Evolutionary conservation across 257 asterid genomes (phyloP), one percentile per base, ranked within the genome.

Genomic region (Scutellaria baicalensis): DNA sequence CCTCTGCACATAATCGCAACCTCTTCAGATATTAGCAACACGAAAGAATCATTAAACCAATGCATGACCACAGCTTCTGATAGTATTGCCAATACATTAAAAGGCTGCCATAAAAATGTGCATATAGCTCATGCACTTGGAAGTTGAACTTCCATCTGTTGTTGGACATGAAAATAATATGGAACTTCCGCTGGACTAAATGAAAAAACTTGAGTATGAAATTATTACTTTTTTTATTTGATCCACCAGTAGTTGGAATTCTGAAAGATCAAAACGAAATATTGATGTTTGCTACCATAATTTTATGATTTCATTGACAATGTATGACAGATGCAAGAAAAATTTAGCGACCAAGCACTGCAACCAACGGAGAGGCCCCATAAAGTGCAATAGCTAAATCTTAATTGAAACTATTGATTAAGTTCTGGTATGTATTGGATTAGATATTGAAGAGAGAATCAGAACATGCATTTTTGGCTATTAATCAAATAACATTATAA

Each of bases 1-100:
- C 73, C 89, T 83, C 96, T 92, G 95, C 85, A 80, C 56, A 79
- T 68, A 73, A 58, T 35, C 1, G 45, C 9, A 7, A 7, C 12
- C 45, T 40, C 45, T 7, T 40, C 9, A 71, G 74, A 63, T 40
- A 4, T 47, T 71, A 45, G 55, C 57, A 48, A 59, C 72, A 3
- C 2, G 33, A 27, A 27, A 27, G 33, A 27, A 27, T 27, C 33
- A 27, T 27, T 2, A 27, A 27, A 27, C 4, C 33, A 27, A 27
- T 27, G 33, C 33, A 27, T 27, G 33, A 23, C 2, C 33, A 27
- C 4, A 27, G 33, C 33, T 27, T 27, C 33, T 27, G 33, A 27
- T 27, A 27, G 33, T 27, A 27, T 27, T 27, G 33, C 4, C 33
- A 27, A 5, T 2, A 27, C 33, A 27, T 27, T 27, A 27, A 27